Percentiles rank a stretch among this genome's conserved stretches.
Conservation (phyloP, 768 basidiomycete species). For the Mrakia gelida region DNA sequence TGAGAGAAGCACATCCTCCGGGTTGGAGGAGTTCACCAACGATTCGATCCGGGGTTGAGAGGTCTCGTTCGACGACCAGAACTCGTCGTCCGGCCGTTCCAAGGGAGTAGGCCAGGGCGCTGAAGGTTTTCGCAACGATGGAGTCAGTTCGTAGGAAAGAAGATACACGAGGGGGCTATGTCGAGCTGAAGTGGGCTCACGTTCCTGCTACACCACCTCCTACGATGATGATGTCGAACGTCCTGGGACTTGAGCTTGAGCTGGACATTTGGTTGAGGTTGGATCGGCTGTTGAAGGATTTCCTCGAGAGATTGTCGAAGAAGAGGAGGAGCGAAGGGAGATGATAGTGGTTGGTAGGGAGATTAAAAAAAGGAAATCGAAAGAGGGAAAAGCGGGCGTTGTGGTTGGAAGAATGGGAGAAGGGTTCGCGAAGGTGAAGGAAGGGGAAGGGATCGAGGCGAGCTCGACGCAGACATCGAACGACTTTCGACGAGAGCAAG, state of each 20-base stretch:
- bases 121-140: no score
- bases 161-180: neutral
- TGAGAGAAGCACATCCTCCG: conserved; percentile 72
- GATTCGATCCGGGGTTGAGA: conserved; percentile 89
- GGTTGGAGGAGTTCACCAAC: conserved; percentile 96
- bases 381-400: neutral
- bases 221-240: conserved; percentile 62
- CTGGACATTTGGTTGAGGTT: neutral
- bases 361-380: neutral
- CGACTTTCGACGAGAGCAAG: no score
- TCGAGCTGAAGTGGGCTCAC: neutral
- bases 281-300: neutral
- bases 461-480: no score
- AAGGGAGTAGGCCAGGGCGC: conserved; percentile 76
- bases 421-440: no score
- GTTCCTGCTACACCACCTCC: conserved; percentile 89
- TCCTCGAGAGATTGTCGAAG: neutral
- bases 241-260: conserved; percentile 34
- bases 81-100: conserved; percentile 67
- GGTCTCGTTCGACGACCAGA: conserved; percentile 81
- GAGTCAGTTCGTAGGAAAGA: neutral
- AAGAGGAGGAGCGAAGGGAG: neutral
- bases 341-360: no score
- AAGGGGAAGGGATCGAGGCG: no score
- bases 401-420: neutral